Percentiles rank a stretch among this genome's conserved stretches.
These are phyloP conservation scores for Ophiostoma himal-ulmi DNA, from an alignment of 2,329 filamentous ascomycete species.

Conservation along the genomic window DNA sequence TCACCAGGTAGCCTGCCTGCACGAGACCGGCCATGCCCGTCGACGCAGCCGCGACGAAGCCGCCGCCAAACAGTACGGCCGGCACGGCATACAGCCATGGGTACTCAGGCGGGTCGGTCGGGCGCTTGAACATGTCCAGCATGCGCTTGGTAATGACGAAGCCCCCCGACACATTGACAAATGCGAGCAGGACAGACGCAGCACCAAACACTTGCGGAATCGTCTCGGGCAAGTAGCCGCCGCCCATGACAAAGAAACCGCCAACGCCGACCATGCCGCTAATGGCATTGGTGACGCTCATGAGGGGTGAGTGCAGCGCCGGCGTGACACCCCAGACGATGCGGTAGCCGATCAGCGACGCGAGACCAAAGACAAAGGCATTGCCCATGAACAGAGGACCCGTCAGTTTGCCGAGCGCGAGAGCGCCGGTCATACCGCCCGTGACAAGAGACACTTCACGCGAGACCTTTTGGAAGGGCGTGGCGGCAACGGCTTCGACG, in stretches of 20 bases:
- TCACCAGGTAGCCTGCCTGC: constrained; percentile 80
- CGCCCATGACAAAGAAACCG: constrained; percentile 82
- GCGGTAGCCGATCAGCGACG: constrained; percentile 79
- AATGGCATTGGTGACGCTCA: constrained; percentile 92
- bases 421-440: constrained; percentile 67
- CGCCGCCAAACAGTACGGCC: constrained; percentile 69
- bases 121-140: constrained; percentile 86
- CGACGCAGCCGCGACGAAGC: constrained; percentile 71
- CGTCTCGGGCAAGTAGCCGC: constrained; percentile 69
- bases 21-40: constrained; percentile 80
- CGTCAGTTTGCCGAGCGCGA: constrained; percentile 74
- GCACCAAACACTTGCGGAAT: constrained; percentile 75
- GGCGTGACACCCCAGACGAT: constrained; percentile 83
- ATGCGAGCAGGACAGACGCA: constrained; percentile 73
- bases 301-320: constrained; percentile 78
- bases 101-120: constrained; percentile 82
- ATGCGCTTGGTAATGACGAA: constrained; percentile 91
- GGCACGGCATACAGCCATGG: constrained; percentile 81
- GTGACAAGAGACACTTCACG: constrained; percentile 71
- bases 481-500: constrained; percentile 57
- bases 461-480: constrained; percentile 73
- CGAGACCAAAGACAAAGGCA: constrained; percentile 75
- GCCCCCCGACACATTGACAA: constrained; percentile 81
- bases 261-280: constrained; percentile 86
- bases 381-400: constrained; percentile 84